Percentiles rank a stretch among this genome's conserved stretches.
Conservation (phyloP, 2,329 filamentous ascomycete species). For the Exophiala bonariae region DNA sequence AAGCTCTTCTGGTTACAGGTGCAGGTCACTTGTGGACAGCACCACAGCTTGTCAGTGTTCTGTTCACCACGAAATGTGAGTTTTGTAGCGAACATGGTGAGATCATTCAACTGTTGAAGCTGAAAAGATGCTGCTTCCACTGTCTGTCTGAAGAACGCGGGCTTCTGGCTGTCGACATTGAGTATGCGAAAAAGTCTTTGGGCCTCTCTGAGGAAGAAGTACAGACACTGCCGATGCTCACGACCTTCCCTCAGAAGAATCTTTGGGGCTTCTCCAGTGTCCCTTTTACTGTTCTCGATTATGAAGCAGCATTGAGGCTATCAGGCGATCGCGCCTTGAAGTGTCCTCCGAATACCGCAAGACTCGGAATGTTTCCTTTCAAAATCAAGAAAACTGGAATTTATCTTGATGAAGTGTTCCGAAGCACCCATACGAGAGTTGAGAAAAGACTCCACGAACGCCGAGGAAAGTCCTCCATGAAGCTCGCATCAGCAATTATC, state of each 20-base stretch:
- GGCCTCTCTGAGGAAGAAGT: constrained; percentile 5
- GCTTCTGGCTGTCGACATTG: constrained; percentile 8
- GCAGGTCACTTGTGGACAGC: constrained; percentile 12
- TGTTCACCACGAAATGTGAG: constrained; percentile 14
- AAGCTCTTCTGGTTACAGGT: constrained; percentile 9
- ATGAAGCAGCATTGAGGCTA: constrained; percentile 4
- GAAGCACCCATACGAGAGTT: constrained; percentile 7
- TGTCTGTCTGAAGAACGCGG: constrained; percentile 21
- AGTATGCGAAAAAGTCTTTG: constrained; percentile 8
- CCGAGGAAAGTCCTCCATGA: constrained; percentile 2
- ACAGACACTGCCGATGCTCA: constrained; percentile 4
- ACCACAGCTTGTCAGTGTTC: constrained; percentile 6
- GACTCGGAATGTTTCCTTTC: too few relatives aligned
- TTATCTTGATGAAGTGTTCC: not conserved
- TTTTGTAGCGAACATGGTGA: constrained; percentile 15
- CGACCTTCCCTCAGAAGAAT: constrained; percentile 10
- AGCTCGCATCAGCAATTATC: constrained; percentile 6
- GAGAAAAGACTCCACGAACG: constrained; percentile 10
- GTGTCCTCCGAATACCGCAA: too few relatives aligned
- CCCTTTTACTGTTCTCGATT: constrained; percentile 3
- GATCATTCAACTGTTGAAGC: constrained; percentile 13
- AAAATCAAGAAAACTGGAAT: not conserved
- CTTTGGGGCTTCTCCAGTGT: constrained; percentile 13
- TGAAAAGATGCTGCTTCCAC: constrained; percentile 16
- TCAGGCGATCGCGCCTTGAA: too few relatives aligned